Conservation (phyloP, 305 asterid species). For the Fraxinus nigra region DNA sequence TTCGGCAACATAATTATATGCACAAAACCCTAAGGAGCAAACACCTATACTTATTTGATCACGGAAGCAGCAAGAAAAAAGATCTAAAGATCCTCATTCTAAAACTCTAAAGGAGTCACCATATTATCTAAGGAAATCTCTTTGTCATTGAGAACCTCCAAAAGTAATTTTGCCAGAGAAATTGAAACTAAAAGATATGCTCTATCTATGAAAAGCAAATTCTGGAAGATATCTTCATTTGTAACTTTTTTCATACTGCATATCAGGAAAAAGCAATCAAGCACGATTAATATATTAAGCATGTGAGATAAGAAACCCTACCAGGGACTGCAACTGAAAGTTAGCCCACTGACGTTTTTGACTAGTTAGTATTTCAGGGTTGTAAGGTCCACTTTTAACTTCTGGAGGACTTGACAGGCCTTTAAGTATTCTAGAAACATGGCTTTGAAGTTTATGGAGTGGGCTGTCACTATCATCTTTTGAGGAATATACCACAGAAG, state of each 20-base stretch:
- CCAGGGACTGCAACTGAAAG: conserved; percentile 92
- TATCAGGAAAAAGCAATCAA: background rate
- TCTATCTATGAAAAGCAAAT: background rate
- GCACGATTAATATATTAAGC: background rate
- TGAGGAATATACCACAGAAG: conserved; percentile 86
- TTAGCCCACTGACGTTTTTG: conserved; percentile 99
- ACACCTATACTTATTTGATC: background rate
- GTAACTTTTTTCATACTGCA: background rate
- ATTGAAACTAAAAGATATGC: background rate
- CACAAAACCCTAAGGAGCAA: conserved; percentile 22
- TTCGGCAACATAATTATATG: conserved; percentile 34
- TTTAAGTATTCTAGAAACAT: conserved; percentile 75
- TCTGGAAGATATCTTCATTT: background rate
- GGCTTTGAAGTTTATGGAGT: conserved; percentile 75
- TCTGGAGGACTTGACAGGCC: conserved; percentile 84
- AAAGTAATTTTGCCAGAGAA: background rate
- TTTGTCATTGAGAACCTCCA: background rate
- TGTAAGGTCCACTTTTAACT: conserved; percentile 67
- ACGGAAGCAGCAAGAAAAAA: background rate
- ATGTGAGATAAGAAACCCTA: conserved; percentile 34
- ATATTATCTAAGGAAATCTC: background rate
- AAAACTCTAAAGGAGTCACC: background rate
- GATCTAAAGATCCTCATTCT: background rate
- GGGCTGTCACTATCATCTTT: conserved; percentile 80
- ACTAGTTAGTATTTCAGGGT: conserved; percentile 94